Evolutionary conservation across 805 yeast species (phyloP), one percentile per base, ranked within the genome.

Genomic region (Priceomyces carsonii): DNA sequence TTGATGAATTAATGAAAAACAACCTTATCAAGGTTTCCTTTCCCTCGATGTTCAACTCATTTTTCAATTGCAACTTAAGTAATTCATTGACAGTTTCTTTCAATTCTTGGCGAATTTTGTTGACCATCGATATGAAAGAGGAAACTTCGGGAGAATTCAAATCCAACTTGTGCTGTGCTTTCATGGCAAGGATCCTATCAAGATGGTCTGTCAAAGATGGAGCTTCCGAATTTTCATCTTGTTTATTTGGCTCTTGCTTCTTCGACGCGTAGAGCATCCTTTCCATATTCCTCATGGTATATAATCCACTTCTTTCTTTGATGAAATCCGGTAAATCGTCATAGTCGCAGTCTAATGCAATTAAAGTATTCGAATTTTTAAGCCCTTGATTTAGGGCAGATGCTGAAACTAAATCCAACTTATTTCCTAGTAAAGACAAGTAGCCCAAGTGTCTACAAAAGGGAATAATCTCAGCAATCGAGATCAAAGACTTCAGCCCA

Each of bases 251-350:
- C 27, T 13, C 25, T 26, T 27, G 32, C 23, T 37, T 32, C 15
- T 38, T 26, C 8, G 35, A 28, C 26, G 53, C 56, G 38, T 71
- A 69, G 36, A 82, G 60, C 34, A 73, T 67, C 15, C 63, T 47
- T 47, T 83, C 88, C 82, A 89, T 82, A 57, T 90, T 90, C 48
- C 83, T 75, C 82, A 90, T 81, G 31, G 93, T 76, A 47, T 84
- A 80, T 28, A 85, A 71, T 1, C 95, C 93, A 39, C 89, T 75
- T 49, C 80, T 75, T 26, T 88, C 85, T 49, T 77, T 79, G 44
- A 82, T 71, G 32, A 72, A 66, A 35, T 73, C 76, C 8, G 90
- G 82, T 45, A 85, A 70, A 14, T 69, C 59, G 14, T 71, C 80
- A 38, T 71, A 71, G 47, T 85, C 90, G 33, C 85, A 67, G 45